phyloP scores from a whole-genome alignment of 2,329 filamentous ascomycete species.

The Arthrobotrys conoides region DNA sequence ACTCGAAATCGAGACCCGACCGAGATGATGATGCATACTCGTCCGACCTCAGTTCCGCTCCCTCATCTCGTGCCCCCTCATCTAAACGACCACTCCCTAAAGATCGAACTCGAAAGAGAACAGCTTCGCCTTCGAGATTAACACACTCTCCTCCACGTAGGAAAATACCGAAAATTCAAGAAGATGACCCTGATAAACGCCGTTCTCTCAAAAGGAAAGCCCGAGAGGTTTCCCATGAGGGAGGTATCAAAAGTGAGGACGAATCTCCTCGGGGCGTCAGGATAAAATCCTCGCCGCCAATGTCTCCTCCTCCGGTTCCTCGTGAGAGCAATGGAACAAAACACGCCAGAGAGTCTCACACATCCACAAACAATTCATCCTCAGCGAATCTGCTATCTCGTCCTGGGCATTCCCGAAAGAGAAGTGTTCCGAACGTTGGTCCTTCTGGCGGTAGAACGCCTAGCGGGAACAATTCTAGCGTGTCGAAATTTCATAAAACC shows the following conservation, averaged over 20 bases:
- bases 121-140: constrained; percentile 51
- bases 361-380: constrained; percentile 19
- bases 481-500: constrained; percentile 36
- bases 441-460: constrained; percentile 25
- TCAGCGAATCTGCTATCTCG: constrained; percentile 24
- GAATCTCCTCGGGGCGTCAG: constrained; percentile 59
- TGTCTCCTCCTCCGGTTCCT: constrained; percentile 62
- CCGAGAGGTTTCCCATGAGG: constrained; percentile 43
- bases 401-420: constrained; percentile 44
- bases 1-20: constrained; percentile 46
- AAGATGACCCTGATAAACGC: constrained; percentile 36
- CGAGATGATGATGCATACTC: constrained; percentile 62
- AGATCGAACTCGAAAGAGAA: constrained; percentile 42
- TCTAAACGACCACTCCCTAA: constrained; percentile 42
- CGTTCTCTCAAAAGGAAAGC: constrained; percentile 52
- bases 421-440: constrained; percentile 37
- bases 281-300: constrained; percentile 62
- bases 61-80: constrained; percentile 55
- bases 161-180: constrained; percentile 51
- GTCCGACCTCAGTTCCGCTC: constrained; percentile 63
- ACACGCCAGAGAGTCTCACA: constrained; percentile 33
- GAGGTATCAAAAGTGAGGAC: constrained; percentile 45
- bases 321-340: constrained; percentile 48
- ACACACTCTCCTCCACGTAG: constrained; percentile 54
- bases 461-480: constrained; percentile 3